Evolutionary conservation across 2,329 filamentous ascomycete species (phyloP).

Genomic region (Neonectria faginata): DNA sequence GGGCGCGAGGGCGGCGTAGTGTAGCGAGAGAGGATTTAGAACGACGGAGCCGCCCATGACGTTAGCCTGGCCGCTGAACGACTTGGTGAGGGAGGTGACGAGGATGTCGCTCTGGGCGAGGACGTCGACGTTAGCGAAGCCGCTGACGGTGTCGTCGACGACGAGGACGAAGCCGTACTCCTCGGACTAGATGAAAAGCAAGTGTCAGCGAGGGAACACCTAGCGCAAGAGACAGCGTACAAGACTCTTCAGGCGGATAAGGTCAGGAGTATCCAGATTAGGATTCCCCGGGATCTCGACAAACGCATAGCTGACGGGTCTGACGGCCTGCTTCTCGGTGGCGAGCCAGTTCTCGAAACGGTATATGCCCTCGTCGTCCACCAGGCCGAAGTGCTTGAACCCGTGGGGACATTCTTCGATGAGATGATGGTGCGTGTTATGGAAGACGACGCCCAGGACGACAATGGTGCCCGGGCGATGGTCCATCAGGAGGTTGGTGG

Average conservation of each 20-base stretch:
- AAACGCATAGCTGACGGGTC: slow-evolving; percentile 59
- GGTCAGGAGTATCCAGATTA: slow-evolving; percentile 49
- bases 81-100: slow-evolving; percentile 67
- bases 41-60: slow-evolving; percentile 64
- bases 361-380: slow-evolving; percentile 56
- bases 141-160: slow-evolving; percentile 62
- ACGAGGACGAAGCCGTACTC: slow-evolving; percentile 59
- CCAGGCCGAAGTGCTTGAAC: slow-evolving; percentile 60
- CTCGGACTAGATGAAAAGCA: slow-evolving; percentile 46
- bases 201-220: neutral
- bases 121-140: slow-evolving; percentile 64
- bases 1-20: slow-evolving; percentile 53
- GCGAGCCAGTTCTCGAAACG: slow-evolving; percentile 60
- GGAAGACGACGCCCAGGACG: slow-evolving; percentile 64
- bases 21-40: slow-evolving; percentile 60
- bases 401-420: slow-evolving; percentile 58
- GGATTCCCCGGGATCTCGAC: slow-evolving; percentile 59
- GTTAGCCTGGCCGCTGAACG: slow-evolving; percentile 67
- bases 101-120: slow-evolving; percentile 62
- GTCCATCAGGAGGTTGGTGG: slow-evolving; percentile 53
- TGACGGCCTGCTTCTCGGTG: slow-evolving; percentile 52
- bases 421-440: slow-evolving; percentile 61
- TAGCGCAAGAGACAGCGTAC: slow-evolving; percentile 48
- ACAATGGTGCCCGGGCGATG: slow-evolving; percentile 53
- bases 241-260: slow-evolving; percentile 50